A percentile compares a stretch with the other conserved stretches of the same genome.
Conservation (phyloP, 345 rosid genomes). For the Gossypium anomalum region DNA sequence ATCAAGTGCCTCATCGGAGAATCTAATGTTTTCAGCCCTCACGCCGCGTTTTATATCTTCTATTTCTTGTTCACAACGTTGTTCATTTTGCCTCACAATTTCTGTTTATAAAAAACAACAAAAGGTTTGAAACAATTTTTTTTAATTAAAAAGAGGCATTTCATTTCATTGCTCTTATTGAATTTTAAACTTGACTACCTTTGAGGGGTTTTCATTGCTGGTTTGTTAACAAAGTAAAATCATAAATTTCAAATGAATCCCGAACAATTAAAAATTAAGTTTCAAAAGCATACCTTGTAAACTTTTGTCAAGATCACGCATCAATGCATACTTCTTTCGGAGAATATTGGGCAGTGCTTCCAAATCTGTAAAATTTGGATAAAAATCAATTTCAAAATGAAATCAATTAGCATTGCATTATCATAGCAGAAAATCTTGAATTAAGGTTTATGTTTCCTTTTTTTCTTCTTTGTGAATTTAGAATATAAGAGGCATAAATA, state of each 20-base stretch:
- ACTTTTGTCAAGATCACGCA: conserved; percentile 86
- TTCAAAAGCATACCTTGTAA: conserved; percentile 57
- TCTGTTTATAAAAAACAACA: conserved; percentile 34
- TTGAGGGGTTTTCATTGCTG: not conserved
- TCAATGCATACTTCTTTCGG: conserved; percentile 79
- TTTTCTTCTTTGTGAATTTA: not conserved
- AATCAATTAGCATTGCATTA: not conserved
- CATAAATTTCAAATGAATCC: not conserved
- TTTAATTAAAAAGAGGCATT: not conserved
- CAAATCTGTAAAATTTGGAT: conserved; percentile 47
- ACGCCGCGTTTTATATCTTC: conserved; percentile 67
- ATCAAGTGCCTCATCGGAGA: conserved; percentile 86
- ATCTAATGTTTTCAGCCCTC: conserved; percentile 56
- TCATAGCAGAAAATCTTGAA: not conserved
- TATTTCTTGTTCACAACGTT: conserved; percentile 79
- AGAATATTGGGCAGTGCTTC: conserved; percentile 74
- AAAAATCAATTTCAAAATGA: not conserved
- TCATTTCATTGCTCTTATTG: not conserved
- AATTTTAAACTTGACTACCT: not conserved
- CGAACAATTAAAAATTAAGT: not conserved
- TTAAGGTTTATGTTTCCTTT: not conserved
- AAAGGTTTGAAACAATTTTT: not conserved
- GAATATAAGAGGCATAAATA: not conserved
- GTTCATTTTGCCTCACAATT: conserved; percentile 77
- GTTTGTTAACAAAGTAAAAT: not conserved